A percentile compares a stretch with the other conserved stretches of the same genome.
Conservation (phyloP, 306 rosid species). For the Malus orientalis region DNA sequence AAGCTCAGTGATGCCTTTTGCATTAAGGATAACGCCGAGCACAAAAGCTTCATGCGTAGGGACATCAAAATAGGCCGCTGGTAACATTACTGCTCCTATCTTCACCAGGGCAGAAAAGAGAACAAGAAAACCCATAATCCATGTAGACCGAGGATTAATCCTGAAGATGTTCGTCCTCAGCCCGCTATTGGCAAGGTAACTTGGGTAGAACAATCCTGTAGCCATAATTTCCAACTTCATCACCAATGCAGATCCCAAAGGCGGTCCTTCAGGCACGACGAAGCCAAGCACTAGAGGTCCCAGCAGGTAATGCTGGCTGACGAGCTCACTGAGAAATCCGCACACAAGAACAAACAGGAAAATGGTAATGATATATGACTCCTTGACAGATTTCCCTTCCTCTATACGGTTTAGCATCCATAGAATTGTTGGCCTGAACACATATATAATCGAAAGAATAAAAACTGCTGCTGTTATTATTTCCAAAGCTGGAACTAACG, state of each 20-base stretch:
- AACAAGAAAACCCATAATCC: constrained; percentile 23
- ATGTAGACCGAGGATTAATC: not conserved
- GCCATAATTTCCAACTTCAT: constrained; percentile 31
- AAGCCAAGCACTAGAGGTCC: constrained; percentile 57
- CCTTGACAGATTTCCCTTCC: constrained; percentile 19
- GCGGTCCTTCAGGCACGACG: constrained; percentile 55
- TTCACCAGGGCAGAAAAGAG: constrained; percentile 19
- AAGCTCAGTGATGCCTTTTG: constrained; percentile 55
- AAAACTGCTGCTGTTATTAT: constrained; percentile 13
- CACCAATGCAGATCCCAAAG: constrained; percentile 45
- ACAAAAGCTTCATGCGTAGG: constrained; percentile 31
- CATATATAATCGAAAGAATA: not conserved
- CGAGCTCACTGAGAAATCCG: constrained; percentile 28
- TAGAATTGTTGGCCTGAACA: constrained; percentile 22
- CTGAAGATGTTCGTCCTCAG: constrained; percentile 38
- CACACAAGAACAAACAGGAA: constrained; percentile 22
- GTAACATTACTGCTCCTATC: constrained; percentile 43
- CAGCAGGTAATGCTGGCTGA: constrained; percentile 47
- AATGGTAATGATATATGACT: constrained; percentile 8
- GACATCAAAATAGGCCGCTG: constrained; percentile 28
- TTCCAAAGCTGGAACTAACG: not conserved
- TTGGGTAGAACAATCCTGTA: constrained; percentile 39
- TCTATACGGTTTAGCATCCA: constrained; percentile 18
- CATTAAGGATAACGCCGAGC: constrained; percentile 53
- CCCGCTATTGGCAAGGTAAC: constrained; percentile 51